phyloP scores from a whole-genome alignment of 2,329 filamentous ascomycete genomes.

The Pseudocercospora eumusae region DNA sequence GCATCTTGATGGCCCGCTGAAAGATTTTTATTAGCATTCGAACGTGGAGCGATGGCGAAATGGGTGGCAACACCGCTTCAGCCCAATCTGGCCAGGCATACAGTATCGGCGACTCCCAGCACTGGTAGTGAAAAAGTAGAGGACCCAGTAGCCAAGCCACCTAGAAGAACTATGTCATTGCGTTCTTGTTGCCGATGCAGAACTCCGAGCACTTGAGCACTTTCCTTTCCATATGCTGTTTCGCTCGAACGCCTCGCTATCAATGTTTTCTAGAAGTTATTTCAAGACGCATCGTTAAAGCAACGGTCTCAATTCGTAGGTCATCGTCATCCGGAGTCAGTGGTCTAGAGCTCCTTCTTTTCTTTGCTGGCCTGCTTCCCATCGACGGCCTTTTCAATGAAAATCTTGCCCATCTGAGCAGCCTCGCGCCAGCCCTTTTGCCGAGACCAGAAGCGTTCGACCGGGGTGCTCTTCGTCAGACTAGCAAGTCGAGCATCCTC shows the following conservation, averaged over 20 bases:
- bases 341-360: slow-evolving; percentile 39
- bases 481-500: slow-evolving; percentile 52
- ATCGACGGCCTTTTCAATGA: slow-evolving; percentile 50
- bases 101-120: not conserved
- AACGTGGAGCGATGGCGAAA: not conserved
- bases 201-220: not conserved
- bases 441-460: slow-evolving; percentile 56
- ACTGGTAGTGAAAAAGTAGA: not conserved
- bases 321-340: not conserved
- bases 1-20: not conserved
- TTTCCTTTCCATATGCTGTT: not conserved
- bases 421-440: slow-evolving; percentile 54
- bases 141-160: not conserved
- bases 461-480: slow-evolving; percentile 45
- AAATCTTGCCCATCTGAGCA: slow-evolving; percentile 52
- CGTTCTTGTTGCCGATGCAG: not conserved
- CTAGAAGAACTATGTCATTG: not conserved
- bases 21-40: not conserved
- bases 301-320: not conserved
- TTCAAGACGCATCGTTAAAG: not conserved
- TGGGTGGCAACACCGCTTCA: not conserved
- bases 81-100: not conserved
- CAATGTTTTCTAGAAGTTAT: not conserved
- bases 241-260: not conserved
- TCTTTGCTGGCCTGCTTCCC: slow-evolving; percentile 27